Percentiles rank a stretch among this genome's conserved stretches.
Conservation (phyloP, 2,329 filamentous ascomycete genomes). For the Ascochyta clinopodiicola region DNA sequence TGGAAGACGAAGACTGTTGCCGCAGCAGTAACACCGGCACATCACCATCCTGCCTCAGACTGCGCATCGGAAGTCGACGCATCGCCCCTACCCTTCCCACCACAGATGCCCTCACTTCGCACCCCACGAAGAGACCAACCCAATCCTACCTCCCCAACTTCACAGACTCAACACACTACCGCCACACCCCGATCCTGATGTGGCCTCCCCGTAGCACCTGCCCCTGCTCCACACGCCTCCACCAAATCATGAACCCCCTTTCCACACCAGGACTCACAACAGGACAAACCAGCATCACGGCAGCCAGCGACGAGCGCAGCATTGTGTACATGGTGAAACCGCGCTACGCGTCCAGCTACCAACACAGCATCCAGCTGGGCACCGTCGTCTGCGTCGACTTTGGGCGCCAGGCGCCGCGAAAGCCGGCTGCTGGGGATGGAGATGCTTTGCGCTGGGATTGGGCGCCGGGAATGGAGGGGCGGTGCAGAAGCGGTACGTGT, state of each 20-base stretch:
- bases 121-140: background rate
- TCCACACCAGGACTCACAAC: slow-evolving; percentile 2
- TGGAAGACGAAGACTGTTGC: slow-evolving; percentile 57
- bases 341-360: slow-evolving; percentile 9
- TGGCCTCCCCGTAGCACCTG: slow-evolving; percentile 41
- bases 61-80: slow-evolving; percentile 59
- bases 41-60: slow-evolving; percentile 50
- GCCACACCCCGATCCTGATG: slow-evolving; percentile 39
- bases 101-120: too few relatives aligned
- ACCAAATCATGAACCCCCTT: slow-evolving; percentile 42
- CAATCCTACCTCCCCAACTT: background rate
- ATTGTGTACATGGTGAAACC: slow-evolving; percentile 45
- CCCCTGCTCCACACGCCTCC: slow-evolving; percentile 37
- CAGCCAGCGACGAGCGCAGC: slow-evolving; percentile 40
- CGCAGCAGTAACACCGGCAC: slow-evolving; percentile 28
- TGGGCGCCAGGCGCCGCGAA: slow-evolving; percentile 16
- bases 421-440: background rate
- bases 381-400: slow-evolving; percentile 46
- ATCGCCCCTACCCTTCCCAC: slow-evolving; percentile 24
- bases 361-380: slow-evolving; percentile 30
- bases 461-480: slow-evolving; percentile 7
- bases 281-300: slow-evolving; percentile 30
- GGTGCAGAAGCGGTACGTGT: slow-evolving; percentile 17
- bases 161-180: slow-evolving; percentile 30
- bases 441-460: slow-evolving; percentile 17